These are phyloP conservation scores for Cephaloascus fragrans DNA, from an alignment of 805 yeast genomes.

Conservation along the genomic window DNA sequence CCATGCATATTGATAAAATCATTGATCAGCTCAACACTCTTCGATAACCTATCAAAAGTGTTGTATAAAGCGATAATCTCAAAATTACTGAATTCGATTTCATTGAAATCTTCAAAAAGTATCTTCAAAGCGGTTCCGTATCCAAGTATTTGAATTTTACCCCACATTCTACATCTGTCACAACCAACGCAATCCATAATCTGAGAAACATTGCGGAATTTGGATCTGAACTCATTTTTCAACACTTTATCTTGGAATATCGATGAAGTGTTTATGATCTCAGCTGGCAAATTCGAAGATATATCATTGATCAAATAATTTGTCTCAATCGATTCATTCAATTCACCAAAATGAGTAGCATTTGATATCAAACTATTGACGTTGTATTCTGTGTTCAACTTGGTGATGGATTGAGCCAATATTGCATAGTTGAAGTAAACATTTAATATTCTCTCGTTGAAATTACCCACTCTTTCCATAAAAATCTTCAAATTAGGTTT, in stretches of 20 bases:
- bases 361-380: neutral
- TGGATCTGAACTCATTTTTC: conserved; percentile 76
- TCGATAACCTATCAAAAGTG: conserved; percentile 86
- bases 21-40: conserved; percentile 67
- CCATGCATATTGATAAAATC: conserved; percentile 55
- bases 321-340: conserved; percentile 14
- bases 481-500: conserved; percentile 76
- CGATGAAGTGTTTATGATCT: neutral
- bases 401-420: conserved; percentile 71
- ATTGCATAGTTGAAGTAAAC: conserved; percentile 89
- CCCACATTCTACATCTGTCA: conserved; percentile 97
- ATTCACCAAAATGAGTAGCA: conserved; percentile 4
- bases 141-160: conserved; percentile 93
- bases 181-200: conserved; percentile 99
- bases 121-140: conserved; percentile 94
- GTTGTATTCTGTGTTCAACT: conserved; percentile 22
- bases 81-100: conserved; percentile 57
- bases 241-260: conserved; percentile 18
- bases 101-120: conserved; percentile 61
- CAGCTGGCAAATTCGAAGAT: neutral
- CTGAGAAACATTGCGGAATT: conserved; percentile 83
- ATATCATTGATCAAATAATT: neutral
- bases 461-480: conserved; percentile 82
- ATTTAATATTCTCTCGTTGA: conserved; percentile 83
- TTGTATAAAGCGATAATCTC: conserved; percentile 88